A percentile compares a stretch with the other conserved stretches of the same genome.
Conservation (phyloP, 352 stramenopile species). For the Phytophthora sojae region DNA sequence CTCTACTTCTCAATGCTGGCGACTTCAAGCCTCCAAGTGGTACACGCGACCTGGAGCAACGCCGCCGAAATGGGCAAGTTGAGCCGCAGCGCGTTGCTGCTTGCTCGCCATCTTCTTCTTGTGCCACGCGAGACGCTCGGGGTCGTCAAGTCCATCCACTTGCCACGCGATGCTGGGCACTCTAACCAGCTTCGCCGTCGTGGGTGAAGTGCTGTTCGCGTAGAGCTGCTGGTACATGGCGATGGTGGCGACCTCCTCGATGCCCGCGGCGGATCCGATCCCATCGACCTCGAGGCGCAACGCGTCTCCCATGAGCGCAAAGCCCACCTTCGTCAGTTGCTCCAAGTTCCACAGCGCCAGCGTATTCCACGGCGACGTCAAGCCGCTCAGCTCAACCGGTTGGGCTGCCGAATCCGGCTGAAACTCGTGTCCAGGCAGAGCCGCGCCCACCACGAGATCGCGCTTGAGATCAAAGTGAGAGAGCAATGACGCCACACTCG, state of each 20-base stretch:
- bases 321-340: slow-evolving; percentile 92
- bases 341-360: slow-evolving; percentile 94
- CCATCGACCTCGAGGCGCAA: slow-evolving; percentile 54
- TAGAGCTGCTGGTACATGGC: slow-evolving; percentile 92
- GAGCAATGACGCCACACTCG: slow-evolving; percentile 64
- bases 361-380: slow-evolving; percentile 97
- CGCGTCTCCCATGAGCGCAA: slow-evolving; percentile 90
- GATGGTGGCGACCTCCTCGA: slow-evolving; percentile 96
- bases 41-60: slow-evolving; percentile 53
- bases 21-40: slow-evolving; percentile 46
- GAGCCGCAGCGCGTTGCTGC: slow-evolving; percentile 74
- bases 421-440: slow-evolving; percentile 85
- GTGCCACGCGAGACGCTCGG: slow-evolving; percentile 91
- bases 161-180: slow-evolving; percentile 87
- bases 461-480: slow-evolving; percentile 68
- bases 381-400: slow-evolving; percentile 77
- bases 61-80: slow-evolving; percentile 67
- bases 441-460: slow-evolving; percentile 93
- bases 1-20: not conserved
- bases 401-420: slow-evolving; percentile 29
- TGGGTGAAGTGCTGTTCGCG: slow-evolving; percentile 34
- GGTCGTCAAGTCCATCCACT: slow-evolving; percentile 65
- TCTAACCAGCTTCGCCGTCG: slow-evolving; percentile 85
- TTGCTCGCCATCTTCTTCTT: slow-evolving; percentile 97
- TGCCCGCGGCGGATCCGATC: slow-evolving; percentile 55